These are phyloP conservation scores for Purshia tridentata DNA, from an alignment of 306 rosid species.

Conservation along the genomic window DNA sequence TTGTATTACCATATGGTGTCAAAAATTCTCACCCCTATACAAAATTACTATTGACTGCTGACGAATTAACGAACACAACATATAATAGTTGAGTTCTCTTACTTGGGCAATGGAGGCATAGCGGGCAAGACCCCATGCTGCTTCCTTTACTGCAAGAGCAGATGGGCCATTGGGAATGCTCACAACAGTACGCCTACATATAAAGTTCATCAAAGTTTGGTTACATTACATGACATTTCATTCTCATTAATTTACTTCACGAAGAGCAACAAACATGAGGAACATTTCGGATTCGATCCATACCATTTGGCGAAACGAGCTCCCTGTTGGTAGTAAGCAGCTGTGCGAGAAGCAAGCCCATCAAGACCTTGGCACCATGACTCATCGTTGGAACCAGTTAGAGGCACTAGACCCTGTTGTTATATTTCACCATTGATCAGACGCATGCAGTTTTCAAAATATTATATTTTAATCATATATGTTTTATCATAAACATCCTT, in stretches of 20 bases:
- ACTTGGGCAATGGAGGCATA: constrained; percentile 94
- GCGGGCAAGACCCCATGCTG: constrained; percentile 96
- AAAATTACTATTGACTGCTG: background rate
- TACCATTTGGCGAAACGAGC: constrained; percentile 98
- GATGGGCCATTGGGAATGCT: constrained; percentile 99
- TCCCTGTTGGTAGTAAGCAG: constrained; percentile 91
- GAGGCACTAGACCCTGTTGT: constrained; percentile 81
- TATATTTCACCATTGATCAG: constrained; percentile 7
- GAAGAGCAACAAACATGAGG: background rate
- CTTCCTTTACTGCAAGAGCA: constrained; percentile 86
- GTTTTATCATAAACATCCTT: background rate
- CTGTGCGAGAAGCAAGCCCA: constrained; percentile 87
- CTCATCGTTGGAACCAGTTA: constrained; percentile 75
- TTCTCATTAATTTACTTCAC: background rate
- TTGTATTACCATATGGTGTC: no score
- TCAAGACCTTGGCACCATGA: constrained; percentile 98
- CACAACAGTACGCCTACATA: constrained; percentile 71
- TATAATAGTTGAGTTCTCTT: constrained; percentile 13
- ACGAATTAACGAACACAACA: background rate
- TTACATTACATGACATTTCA: background rate
- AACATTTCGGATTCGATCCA: background rate
- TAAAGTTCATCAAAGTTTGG: constrained; percentile 14
- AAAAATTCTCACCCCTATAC: no score
- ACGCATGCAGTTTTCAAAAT: background rate
- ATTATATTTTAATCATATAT: background rate